A percentile compares a stretch with the other conserved stretches of the same genome.
Evolutionary conservation across 805 yeast species (phyloP).

Genomic region (Ogataea pignaliae): DNA sequence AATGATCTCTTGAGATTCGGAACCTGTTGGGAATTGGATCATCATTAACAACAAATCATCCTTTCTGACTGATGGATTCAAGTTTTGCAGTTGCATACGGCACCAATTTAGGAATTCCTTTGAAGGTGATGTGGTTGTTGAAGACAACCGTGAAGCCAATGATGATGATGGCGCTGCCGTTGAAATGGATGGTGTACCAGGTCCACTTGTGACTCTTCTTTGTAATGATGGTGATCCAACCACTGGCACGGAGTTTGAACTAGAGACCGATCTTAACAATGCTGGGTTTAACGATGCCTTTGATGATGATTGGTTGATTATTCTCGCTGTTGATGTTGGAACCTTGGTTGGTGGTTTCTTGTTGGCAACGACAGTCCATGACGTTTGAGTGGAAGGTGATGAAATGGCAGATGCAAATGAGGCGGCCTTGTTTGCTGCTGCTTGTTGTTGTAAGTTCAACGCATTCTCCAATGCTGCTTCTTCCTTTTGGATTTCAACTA

Average conservation of each 20-base stretch:
- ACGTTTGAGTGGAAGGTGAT: conserved; percentile 13
- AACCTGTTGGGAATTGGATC: conserved; percentile 69
- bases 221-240: conserved; percentile 4
- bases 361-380: conserved; percentile 38
- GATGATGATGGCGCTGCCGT: conserved; percentile 1
- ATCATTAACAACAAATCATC: conserved; percentile 79
- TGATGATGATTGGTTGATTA: conserved; percentile 12
- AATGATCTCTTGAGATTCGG: conserved; percentile 78
- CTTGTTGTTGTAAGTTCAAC: conserved; percentile 18
- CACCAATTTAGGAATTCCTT: conserved; percentile 74
- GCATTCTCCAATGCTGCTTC: conserved; percentile 35
- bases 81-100: conserved; percentile 55
- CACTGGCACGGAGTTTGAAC: conserved; percentile 30
- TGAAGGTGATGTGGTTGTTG: conserved; percentile 34
- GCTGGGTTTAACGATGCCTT: conserved; percentile 27
- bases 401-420: conserved; percentile 23
- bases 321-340: conserved; percentile 8
- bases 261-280: conserved; percentile 35
- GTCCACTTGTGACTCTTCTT: conserved; percentile 6
- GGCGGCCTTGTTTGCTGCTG: conserved; percentile 12
- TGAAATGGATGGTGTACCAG: background rate
- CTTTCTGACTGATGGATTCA: conserved; percentile 70
- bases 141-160: conserved; percentile 11
- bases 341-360: conserved; percentile 33
- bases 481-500: conserved; percentile 61